Conservation (phyloP, 306 rosid genomes). For the Vachellia collinsii region DNA sequence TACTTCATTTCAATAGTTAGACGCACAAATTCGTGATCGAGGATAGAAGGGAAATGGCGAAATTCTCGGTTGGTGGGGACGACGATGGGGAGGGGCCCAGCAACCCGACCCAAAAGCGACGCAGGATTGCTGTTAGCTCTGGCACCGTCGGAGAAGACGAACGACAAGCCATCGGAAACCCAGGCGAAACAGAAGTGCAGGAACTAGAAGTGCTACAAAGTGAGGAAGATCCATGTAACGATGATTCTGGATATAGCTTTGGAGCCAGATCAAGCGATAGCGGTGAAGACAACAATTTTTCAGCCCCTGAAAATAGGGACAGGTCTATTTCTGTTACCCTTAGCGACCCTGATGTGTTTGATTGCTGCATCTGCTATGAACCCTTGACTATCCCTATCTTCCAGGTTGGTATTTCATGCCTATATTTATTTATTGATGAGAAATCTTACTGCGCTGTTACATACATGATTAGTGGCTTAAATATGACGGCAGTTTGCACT, state of each 20-base stretch:
- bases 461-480: neutral
- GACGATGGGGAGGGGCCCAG: conserved; percentile 71
- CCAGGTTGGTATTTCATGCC: conserved; percentile 55
- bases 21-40: neutral
- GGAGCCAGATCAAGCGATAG: conserved; percentile 24
- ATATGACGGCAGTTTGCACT: conserved; percentile 5
- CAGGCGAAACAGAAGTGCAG: neutral
- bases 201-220: neutral
- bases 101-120: conserved; percentile 46
- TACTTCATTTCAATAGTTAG: neutral
- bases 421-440: neutral
- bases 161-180: conserved; percentile 6
- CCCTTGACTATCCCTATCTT: conserved; percentile 63
- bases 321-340: conserved; percentile 46
- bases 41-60: conserved; percentile 48
- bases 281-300: neutral
- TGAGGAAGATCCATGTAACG: neutral
- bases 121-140: conserved; percentile 21
- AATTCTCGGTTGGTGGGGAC: conserved; percentile 65
- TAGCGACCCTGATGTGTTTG: conserved; percentile 78
- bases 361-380: conserved; percentile 79
- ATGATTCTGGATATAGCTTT: neutral
- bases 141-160: neutral
- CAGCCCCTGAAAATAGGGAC: neutral
- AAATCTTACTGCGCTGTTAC: neutral